Evolutionary conservation across 1,284 basidiomycete genomes (phyloP).

Genomic region (Melampsora larici-populina): DNA sequence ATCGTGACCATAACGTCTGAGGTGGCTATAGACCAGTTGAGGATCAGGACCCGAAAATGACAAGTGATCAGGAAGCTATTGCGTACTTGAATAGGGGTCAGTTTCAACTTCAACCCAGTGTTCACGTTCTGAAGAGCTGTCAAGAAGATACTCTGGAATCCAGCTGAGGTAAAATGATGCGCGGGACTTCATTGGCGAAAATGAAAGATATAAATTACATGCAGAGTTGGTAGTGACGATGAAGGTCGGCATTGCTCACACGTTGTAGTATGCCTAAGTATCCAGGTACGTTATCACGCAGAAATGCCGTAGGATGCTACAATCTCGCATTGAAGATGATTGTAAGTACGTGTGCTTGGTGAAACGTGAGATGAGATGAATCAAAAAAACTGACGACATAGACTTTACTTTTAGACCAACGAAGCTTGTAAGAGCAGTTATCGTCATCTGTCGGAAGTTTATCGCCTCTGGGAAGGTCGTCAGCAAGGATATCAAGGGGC

Average conservation of each 20-base stretch:
- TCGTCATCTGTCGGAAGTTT: background rate
- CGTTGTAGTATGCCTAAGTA: slow-evolving; percentile 82
- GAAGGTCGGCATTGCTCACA: slow-evolving; percentile 56
- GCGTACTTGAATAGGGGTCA: slow-evolving; percentile 21
- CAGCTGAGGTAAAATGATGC: slow-evolving; percentile 59
- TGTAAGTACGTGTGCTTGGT: too few relatives aligned
- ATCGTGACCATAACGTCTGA: slow-evolving; percentile 34
- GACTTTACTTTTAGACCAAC: slow-evolving; percentile 86
- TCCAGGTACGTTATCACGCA: slow-evolving; percentile 86
- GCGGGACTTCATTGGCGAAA: slow-evolving; percentile 6
- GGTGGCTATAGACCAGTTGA: slow-evolving; percentile 10
- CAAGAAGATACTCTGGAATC: slow-evolving; percentile 75
- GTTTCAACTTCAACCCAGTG: slow-evolving; percentile 32
- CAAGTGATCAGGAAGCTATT: background rate
- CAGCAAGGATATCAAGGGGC: background rate
- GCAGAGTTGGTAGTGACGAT: background rate
- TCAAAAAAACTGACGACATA: slow-evolving; percentile 61
- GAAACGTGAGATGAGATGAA: background rate
- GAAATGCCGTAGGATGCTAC: slow-evolving; percentile 78
- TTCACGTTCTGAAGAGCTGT: slow-evolving; percentile 55
- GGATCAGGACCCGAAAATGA: background rate
- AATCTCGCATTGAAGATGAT: background rate
- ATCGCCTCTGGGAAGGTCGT: background rate
- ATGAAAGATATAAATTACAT: background rate
- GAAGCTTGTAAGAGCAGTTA: slow-evolving; percentile 54